Evolutionary conservation across 176 grass and related monocot species (phyloP).

Genomic region (Oropetium thomaeum): DNA sequence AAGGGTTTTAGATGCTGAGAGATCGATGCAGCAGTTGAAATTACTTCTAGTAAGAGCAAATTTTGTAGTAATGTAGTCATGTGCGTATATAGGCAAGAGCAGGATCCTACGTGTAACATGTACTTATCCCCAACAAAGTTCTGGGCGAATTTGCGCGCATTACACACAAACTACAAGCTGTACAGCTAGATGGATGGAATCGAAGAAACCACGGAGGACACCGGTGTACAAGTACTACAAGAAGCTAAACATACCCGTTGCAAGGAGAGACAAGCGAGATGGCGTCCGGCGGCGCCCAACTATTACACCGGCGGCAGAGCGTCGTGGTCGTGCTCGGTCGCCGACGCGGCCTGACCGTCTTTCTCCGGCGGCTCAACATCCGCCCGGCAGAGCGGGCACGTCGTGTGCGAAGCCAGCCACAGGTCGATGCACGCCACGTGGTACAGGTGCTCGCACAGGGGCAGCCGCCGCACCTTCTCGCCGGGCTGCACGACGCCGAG

Average conservation of each 20-base stretch:
- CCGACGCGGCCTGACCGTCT: neutral
- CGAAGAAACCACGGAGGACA: neutral
- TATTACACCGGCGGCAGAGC: constrained; percentile 18
- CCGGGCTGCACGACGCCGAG: constrained; percentile 27
- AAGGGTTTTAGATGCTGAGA: too few relatives aligned
- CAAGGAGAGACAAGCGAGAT: neutral
- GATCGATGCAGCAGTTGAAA: neutral
- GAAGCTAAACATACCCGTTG: neutral
- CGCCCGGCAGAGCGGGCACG: constrained; percentile 41
- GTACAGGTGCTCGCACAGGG: constrained; percentile 44
- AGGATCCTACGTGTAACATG: too few relatives aligned
- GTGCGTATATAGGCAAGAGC: too few relatives aligned
- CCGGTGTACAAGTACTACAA: neutral
- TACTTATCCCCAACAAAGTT: neutral
- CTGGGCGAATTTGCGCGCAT: neutral
- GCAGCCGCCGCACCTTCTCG: constrained; percentile 42
- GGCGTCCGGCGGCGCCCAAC: neutral
- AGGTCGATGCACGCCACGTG: constrained; percentile 53
- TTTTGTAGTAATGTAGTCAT: too few relatives aligned
- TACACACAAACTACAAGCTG: neutral
- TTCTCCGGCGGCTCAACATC: neutral
- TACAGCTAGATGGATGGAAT: neutral
- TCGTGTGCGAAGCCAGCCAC: constrained; percentile 40
- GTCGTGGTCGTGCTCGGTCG: neutral
- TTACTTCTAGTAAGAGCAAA: neutral